Conservation (phyloP, 805 yeast species). For the Wickerhamomyces chaumierensis region DNA sequence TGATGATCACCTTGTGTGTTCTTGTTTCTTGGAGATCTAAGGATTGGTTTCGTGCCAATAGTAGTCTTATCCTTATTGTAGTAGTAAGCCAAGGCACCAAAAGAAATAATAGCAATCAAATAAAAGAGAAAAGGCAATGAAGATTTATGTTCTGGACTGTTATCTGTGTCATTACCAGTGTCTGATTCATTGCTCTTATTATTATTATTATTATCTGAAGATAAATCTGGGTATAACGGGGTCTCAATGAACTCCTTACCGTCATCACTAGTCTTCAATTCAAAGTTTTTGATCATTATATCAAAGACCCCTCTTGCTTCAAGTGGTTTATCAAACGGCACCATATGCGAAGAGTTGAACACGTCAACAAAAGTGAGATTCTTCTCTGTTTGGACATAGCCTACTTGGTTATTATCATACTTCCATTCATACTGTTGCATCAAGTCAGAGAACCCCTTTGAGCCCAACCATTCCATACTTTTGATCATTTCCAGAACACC, state of each 20-base stretch:
- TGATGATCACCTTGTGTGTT: no score
- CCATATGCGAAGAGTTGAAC: constrained; percentile 83
- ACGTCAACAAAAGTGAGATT: constrained; percentile 71
- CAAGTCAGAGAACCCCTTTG: constrained; percentile 21
- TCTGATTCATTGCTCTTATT: constrained; percentile 2
- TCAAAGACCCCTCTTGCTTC: constrained; percentile 64
- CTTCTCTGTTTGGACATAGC: constrained; percentile 41
- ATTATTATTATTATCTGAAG: constrained; percentile 5
- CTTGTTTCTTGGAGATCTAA: not conserved
- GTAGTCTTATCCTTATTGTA: constrained; percentile 11
- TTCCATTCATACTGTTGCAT: constrained; percentile 31
- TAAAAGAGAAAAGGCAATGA: constrained; percentile 16
- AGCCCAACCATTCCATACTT: constrained; percentile 55
- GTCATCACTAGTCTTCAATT: constrained; percentile 8
- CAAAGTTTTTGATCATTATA: constrained; percentile 19
- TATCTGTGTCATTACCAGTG: constrained; percentile 1
- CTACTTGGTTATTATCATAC: constrained; percentile 30
- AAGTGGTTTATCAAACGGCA: constrained; percentile 71
- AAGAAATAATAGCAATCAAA: constrained; percentile 8
- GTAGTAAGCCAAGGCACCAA: constrained; percentile 11
- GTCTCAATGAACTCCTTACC: constrained; percentile 12
- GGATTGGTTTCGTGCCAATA: constrained; percentile 1
- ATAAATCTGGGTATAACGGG: constrained; percentile 11
- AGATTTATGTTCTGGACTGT: constrained; percentile 12
- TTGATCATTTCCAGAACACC: constrained; percentile 64